Base-by-base conservation (phyloP, 495 filamentous ascomycete species). In the Penicillium atrosanguineum region DNA sequence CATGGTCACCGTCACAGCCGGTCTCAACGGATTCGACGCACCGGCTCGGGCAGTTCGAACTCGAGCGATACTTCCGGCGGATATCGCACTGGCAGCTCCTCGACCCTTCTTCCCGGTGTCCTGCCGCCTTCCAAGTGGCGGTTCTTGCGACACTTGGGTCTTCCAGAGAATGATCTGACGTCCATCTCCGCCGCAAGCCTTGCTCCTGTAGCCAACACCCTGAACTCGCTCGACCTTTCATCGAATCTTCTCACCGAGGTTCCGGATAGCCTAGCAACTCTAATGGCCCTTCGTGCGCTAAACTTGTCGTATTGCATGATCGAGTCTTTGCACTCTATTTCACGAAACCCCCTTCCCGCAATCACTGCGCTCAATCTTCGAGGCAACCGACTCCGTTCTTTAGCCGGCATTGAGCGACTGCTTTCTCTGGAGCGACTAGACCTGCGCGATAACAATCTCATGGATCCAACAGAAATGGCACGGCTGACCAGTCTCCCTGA, bases 231-330 rank as follows among this genome's bases (percentile, higher is more conserved):
- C 36, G 94, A 98, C 68, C 76, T 98, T 26, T 97, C 93, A 0
- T 83, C 83, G 15, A 98, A 98, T 67, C 82, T 95, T 18, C 92
- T 97, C 63, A 83, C 83, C 0, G 89, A 96, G 61, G 87, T 97
- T 42, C 94, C 94, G 1, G 94, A 97, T 65, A 89, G 88, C 61
- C 71, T 98, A 31, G 84, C 91, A 36, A 86, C 82, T 14, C 74
- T 98, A 43, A 88, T 88, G 29, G 85, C 88, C 19, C 79, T 98
- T 20, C 83, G 90, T 43, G 91, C 94, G 21, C 72, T 98, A 43
- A 97, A 98, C 62, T 77, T 98, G 25, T 93, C 92, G 14, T 85
- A 91, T 62, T 97, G 94, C 79, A 96, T 97, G 93, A 96, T 98
- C 45, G 90, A 94, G 48, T 95, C 91, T 29, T 75, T 98, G 51